These are phyloP conservation scores for Didymella exigua DNA, from an alignment of 2,329 filamentous ascomycete species.

Conservation along the genomic window DNA sequence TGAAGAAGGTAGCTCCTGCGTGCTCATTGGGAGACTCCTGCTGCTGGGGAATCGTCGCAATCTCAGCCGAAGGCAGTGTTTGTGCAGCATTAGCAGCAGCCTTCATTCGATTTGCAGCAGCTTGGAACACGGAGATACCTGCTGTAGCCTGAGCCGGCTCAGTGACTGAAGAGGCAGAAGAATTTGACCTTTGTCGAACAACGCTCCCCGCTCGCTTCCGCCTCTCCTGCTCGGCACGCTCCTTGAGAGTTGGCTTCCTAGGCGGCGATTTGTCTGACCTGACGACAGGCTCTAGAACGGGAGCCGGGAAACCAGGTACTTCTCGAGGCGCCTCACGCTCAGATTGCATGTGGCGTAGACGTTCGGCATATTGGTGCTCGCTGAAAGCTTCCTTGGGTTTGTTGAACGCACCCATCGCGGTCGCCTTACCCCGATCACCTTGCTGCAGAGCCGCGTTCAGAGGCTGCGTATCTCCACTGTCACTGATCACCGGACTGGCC, in stretches of 20 bases:
- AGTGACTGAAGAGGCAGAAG: constrained; percentile 27
- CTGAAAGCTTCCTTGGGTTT: constrained; percentile 79
- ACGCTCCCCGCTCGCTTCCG: constrained; percentile 39
- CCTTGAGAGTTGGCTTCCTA: constrained; percentile 37
- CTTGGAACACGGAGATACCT: constrained; percentile 55
- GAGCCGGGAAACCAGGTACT: constrained; percentile 14
- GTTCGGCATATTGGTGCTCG: constrained; percentile 81
- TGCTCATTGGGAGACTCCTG: constrained; percentile 25
- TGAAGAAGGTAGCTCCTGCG: constrained; percentile 36
- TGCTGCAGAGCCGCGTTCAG: constrained; percentile 70
- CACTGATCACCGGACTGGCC: constrained; percentile 70
- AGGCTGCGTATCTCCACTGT: constrained; percentile 68
- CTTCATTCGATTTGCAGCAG: constrained; percentile 53
- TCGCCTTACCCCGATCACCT: constrained; percentile 80
- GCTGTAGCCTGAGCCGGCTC: constrained; percentile 39
- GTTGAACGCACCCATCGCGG: constrained; percentile 72
- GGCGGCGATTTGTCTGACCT: constrained; percentile 30
- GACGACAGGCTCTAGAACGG: constrained; percentile 11
- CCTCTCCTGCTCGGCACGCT: constrained; percentile 44
- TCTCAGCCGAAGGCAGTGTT: constrained; percentile 18
- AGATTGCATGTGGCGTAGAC: constrained; percentile 80
- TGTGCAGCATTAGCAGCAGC: constrained; percentile 30
- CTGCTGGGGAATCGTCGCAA: constrained; percentile 3
- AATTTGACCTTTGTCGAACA: constrained; percentile 37
- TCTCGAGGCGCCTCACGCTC: constrained; percentile 68